Evolutionary conservation across 1,139 yeast species (phyloP), one percentile per base, ranked within the genome.

Genomic region (Yamadazyma diddensiae): DNA sequence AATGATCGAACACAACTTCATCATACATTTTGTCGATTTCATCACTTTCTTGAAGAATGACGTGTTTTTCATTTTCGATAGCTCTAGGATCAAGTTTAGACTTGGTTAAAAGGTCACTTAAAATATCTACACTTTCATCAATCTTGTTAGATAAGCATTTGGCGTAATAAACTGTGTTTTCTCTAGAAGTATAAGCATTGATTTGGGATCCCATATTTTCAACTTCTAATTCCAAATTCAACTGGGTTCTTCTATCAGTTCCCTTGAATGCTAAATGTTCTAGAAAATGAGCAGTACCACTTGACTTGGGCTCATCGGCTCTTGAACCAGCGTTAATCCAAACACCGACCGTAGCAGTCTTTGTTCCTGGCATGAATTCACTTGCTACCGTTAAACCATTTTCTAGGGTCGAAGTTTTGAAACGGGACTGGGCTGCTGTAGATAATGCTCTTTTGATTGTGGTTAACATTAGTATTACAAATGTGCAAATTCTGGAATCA

Each of bases 261-360:
- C 99, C 99, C 62, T 92, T 92, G 66, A 92, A 92, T 3, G 97
- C 95, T 50, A 92, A 69, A 61, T 92, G 99, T 59, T 92, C 99
- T 37, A 92, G 66, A 55, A 92, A 92, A 62, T 92, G 99, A 0
- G 99, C 99, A 9, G 97, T 90, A 28, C 99, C 99, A 37, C 78
- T 71, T 49, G 88, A 87, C 53, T 74, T 75, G 31, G 81, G 77
- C 51, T 81, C 83, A 61, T 92, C 99, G 2, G 97, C 97, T 42
- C 99, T 74, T 2, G 97, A 90, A 1, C 99, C 99, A 28, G 98
- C 97, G 59, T 94, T 96, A 44, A 92, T 90, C 88, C 90, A 83
- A 29, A 92, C 92, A 2, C 97, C 98, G 9, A 94, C 97, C 2
- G 98, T 92, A 42, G 98, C 97, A 26, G 97, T 88, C 47, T 82